Conservation (phyloP, 106 monocot genomes). For the Alisma plantagoaquatica region DNA sequence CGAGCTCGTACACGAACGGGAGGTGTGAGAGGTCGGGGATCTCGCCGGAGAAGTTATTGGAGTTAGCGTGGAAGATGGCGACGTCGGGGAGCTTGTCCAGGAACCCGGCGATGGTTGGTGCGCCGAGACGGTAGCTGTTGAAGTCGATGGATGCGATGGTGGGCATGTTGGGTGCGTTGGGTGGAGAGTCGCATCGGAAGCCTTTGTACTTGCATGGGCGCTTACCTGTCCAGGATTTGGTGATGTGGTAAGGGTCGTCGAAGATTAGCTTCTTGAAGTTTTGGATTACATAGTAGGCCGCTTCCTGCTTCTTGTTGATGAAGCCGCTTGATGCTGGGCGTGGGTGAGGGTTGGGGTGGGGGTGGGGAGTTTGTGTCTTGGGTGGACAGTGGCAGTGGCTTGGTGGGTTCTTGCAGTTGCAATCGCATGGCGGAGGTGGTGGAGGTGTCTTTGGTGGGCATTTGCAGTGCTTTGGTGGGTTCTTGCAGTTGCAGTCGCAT, state of each 20-base stretch:
- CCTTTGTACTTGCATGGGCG: conserved; percentile 33
- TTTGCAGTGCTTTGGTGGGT: too few relatives aligned
- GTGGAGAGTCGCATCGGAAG: conserved; percentile 40
- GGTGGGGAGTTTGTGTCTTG: too few relatives aligned
- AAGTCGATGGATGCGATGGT: conserved; percentile 44
- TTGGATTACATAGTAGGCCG: conserved; percentile 19
- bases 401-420: too few relatives aligned
- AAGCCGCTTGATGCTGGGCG: conserved; percentile 3
- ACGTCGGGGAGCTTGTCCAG: conserved; percentile 31
- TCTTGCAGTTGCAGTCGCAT: too few relatives aligned
- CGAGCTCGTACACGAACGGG: conserved; percentile 53
- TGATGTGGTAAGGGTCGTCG: conserved; percentile 19
- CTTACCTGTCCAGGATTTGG: conserved; percentile 13
- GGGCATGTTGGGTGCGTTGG: conserved; percentile 8
- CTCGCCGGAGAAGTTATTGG: conserved; percentile 37
- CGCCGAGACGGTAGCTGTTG: conserved; percentile 27
- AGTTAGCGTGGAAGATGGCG: too few relatives aligned
- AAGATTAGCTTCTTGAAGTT: conserved; percentile 34
- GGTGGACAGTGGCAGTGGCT: too few relatives aligned
- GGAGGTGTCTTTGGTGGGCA: too few relatives aligned
- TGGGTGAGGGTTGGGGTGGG: conserved; percentile 7
- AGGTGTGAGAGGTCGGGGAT: conserved; percentile 37
- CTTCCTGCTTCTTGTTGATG: conserved; percentile 12
- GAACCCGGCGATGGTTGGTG: conserved; percentile 33
- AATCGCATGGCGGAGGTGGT: too few relatives aligned